Percentiles rank a stretch among this genome's conserved stretches.
Conservation (phyloP, 176 grass and related monocot species). For the Lolium rigidum region DNA sequence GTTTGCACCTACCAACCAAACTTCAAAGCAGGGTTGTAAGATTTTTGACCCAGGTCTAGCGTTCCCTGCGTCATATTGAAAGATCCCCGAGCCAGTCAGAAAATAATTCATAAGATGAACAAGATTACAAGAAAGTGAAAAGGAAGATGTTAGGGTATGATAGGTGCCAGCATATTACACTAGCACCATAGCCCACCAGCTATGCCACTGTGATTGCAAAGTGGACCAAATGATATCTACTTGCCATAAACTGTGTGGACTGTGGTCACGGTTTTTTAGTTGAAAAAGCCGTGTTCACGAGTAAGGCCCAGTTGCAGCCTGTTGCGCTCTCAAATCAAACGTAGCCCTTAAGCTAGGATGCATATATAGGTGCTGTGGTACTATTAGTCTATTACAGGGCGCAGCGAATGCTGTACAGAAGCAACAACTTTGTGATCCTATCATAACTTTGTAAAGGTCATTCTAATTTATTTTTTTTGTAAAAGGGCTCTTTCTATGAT, state of each 20-base stretch:
- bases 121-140: background rate
- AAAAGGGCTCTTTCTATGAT: slow-evolving; percentile 5
- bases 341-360: slow-evolving; percentile 4
- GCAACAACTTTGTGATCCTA: background rate
- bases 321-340: background rate
- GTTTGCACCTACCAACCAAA: slow-evolving; percentile 18
- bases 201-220: background rate
- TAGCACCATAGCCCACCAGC: slow-evolving; percentile 4
- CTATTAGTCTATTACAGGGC: too few species aligned
- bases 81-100: background rate
- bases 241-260: background rate
- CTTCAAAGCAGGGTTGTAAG: slow-evolving; percentile 10
- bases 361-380: background rate
- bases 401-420: too few species aligned
- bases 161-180: background rate
- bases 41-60: background rate
- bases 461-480: too few species aligned
- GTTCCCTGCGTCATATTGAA: background rate
- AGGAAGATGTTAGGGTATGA: background rate
- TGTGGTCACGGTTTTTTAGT: background rate
- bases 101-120: background rate
- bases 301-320: background rate
- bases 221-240: slow-evolving; percentile 16
- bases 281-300: background rate
- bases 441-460: background rate